A percentile compares a stretch with the other conserved stretches of the same genome.
Evolutionary conservation across 192 early-diverging fungal species (phyloP).

Genomic region (Chytriomyces hyalinus): DNA sequence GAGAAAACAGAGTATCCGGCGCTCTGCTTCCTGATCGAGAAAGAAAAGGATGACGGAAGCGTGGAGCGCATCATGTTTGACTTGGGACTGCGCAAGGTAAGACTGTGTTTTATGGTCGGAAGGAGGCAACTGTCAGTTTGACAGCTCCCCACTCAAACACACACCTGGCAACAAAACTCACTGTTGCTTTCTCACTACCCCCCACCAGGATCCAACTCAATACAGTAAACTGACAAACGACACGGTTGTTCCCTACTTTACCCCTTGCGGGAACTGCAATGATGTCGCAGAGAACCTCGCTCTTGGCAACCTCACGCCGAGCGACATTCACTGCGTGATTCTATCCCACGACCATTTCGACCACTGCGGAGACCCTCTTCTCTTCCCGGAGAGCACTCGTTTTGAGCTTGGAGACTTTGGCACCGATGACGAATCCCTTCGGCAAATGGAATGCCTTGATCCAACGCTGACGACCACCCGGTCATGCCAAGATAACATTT

Average conservation of each 20-base stretch:
- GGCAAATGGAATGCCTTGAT: not conserved
- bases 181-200: not conserved
- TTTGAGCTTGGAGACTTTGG: slow-evolving; percentile 13
- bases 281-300: slow-evolving; percentile 13
- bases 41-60: not conserved
- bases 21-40: slow-evolving; percentile 16
- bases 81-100: slow-evolving; percentile 4
- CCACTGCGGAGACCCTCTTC: slow-evolving; percentile 1
- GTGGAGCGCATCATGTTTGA: slow-evolving; percentile 11
- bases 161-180: no score
- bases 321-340: slow-evolving; percentile 9
- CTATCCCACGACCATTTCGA: slow-evolving; percentile 21
- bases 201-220: not conserved
- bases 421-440: not conserved
- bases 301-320: not conserved
- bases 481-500: no score
- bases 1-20: slow-evolving; percentile 2
- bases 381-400: not conserved
- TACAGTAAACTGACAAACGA: not conserved
- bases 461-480: no score
- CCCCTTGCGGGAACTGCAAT: not conserved
- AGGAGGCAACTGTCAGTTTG: no score
- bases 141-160: no score
- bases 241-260: slow-evolving; percentile 3
- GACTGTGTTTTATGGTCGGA: no score